phyloP scores from a whole-genome alignment of 108 stramenopile species.

The Nitzschia sp. region DNA sequence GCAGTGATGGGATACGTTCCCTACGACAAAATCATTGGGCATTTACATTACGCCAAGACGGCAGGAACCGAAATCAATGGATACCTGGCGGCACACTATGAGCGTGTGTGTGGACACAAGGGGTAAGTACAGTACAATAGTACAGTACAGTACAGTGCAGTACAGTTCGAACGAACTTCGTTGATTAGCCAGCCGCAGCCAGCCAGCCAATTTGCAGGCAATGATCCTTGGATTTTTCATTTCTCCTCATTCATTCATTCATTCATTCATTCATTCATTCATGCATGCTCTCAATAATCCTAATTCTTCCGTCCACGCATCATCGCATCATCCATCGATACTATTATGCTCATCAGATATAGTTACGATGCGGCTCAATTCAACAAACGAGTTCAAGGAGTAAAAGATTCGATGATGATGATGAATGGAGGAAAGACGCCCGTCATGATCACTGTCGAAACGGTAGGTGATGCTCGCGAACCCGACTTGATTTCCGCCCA shows the following conservation, averaged over 20 bases:
- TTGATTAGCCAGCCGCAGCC: too few relatives aligned
- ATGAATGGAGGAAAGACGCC: neutral
- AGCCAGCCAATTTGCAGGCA: too few relatives aligned
- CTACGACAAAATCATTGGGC: conserved; percentile 12
- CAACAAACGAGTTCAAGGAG: conserved; percentile 12
- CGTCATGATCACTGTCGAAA: neutral
- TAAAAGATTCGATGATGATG: neutral
- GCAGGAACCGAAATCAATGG: conserved; percentile 41
- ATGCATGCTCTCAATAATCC: neutral
- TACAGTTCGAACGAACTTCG: too few relatives aligned
- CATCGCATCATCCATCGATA: too few relatives aligned
- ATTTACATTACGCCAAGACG: conserved; percentile 42
- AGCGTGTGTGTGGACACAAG: conserved; percentile 47
- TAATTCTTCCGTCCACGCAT: too few relatives aligned
- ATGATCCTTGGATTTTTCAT: neutral
- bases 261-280: neutral
- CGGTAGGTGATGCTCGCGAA: neutral
- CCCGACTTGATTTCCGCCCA: neutral
- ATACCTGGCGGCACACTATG: conserved; percentile 27
- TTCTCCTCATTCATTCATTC: too few relatives aligned
- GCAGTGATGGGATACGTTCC: neutral
- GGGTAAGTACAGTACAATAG: conserved; percentile 3
- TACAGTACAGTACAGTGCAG: too few relatives aligned
- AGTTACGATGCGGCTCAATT: conserved; percentile 29
- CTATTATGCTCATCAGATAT: conserved; percentile 18